Base-by-base conservation (phyloP, 1,284 basidiomycete genomes). In the Tranzscheliella williamsii region DNA sequence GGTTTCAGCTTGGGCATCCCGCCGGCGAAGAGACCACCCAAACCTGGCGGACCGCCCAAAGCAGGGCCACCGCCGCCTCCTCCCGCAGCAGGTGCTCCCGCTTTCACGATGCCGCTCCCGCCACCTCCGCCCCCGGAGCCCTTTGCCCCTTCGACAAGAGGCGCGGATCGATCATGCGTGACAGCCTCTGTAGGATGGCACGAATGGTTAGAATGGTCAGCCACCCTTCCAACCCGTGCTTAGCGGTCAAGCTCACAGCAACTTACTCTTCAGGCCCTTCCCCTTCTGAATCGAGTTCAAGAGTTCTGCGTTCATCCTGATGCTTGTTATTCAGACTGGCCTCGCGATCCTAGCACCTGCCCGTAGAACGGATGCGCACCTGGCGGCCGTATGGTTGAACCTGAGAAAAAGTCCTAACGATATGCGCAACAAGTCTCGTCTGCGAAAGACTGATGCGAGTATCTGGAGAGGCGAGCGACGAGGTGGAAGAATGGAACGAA, bases 1-100 rank as follows among this genome's bases (percentile, higher is more conserved):
- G 64, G 60, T 80, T 87, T 92, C 67, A 94, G 76, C 73, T 89
- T 91, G 2, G 91, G 91, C 81, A 94, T 87, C 2, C 91, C 91
- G 18, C 89, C 90, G 30, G 91, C 90, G 72, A 94, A 93, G 5
- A 94, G 78, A 4, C 85, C 87, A 22, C 86, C 91, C 12, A 93
- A 80, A 73, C 91, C 90, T 26, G 89, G 88, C 15, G 69, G 47
- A 15, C 50, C 45, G 9, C 67, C 47, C 16, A 80, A 78, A 20
- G 78, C 75, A 24, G 80, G 75, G 41, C 79, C 81, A 13, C 79
- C 78, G 9, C 80, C 79, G 27, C 46, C 46, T 17, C 50, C 55
- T 11, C 48, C 48, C 9, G 38, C 43, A 23, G 41, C 40, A 17
- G 53, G 36, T 33, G 39, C 52, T 8, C 51, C 65, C 17, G 50